Evolutionary conservation across 1,139 yeast genomes (phyloP), one percentile per base, ranked within the genome.

Genomic region (Geotrichum citri-aurantii): DNA sequence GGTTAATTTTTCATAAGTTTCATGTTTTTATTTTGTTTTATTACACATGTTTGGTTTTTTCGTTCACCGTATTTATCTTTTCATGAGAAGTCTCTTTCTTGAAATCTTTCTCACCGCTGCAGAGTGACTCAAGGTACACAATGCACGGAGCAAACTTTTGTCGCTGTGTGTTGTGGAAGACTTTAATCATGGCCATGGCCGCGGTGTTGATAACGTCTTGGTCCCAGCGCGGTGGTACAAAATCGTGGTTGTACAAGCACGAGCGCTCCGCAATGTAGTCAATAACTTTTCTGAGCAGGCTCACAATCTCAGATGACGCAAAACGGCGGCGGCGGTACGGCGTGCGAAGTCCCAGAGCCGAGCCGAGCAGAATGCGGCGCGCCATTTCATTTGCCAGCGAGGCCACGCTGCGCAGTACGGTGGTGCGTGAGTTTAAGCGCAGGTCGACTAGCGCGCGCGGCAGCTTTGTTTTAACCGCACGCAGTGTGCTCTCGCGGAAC

Each of bases 391-490:
- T 12, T 2, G 44, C 27, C 10, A 55, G 37, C 7, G 31, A 26
- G 19, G 8, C 14, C 21, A 56, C 46, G 17, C 51, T 56, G 19
- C 27, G 26, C 47, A 51, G 24, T 17, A 59, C 50, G 6, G 57
- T 56, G 5, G 40, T 19, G 47, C 52, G 44, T 8, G 55, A 50
- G 31, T 59, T 59, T n/a, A 53, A 31, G 10, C 29, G 29, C 6
- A 50, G 33, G 19, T 50, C 54, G 10, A 59, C 52, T 47, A 59
- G 29, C 1, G 50, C 23, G 11, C 31, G 40, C 2, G 52, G 37
- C 14, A 59, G 26, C 3, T 52, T 24, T 44, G 54, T 48, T 26
- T 55, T 50, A 12, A 50, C 40, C 5, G 48, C 42, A 11, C 53
- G 31, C 11, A 54, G 14, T 8, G 51, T 48, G 23, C 31, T 52